Base-by-base conservation (phyloP, 148 eudicot genomes). In the Cornus florida region DNA sequence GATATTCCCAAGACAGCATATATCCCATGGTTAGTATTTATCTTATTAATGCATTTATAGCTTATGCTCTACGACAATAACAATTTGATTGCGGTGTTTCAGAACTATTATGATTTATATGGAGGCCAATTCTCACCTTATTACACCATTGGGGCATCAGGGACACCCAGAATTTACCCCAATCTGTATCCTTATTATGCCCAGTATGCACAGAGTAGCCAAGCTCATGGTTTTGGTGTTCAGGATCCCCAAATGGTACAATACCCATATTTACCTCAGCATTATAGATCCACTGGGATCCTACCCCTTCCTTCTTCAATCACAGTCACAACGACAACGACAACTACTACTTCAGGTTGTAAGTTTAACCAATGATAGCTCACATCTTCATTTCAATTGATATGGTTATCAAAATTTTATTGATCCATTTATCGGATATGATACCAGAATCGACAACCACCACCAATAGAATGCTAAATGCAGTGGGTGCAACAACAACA, bases 1-100 rank as follows among this genome's bases (percentile, higher is more conserved):
- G 92, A 23, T 89, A 85, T 81, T 80, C 92, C 73, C 92, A 87
- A 80, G 92, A 89, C 38, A 73, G 83, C 68, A 78, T 85, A 84
- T 85, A 89, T 84, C 90, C 76, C 19, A 77, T 85, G 87, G 91
- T 89, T 72, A 81, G 87, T 67, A 33, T n/a, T 50, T 20, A n/a
- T 17, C 4, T 20, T 11, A 14, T 13, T 11, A 11, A 53, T 53
- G 23, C 23, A 20, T 62, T 3, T 62, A 57, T 62, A 62, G 24
- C 20, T 62, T 13, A 62, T 62, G 66, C 0, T 62, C 59, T 53
- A 20, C 23, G 3, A 62, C 24, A 62, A 62, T 19, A n/a, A 62
- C 10, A 62, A 12, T 46, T 48, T 48, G 72, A 28, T 79, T 70
- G 33, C 31, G 66, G 17, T 65, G 46, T 20, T 46, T 71, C 83